Base-by-base conservation (phyloP, 2,329 filamentous ascomycete species). In the Xylaria digitata region DNA sequence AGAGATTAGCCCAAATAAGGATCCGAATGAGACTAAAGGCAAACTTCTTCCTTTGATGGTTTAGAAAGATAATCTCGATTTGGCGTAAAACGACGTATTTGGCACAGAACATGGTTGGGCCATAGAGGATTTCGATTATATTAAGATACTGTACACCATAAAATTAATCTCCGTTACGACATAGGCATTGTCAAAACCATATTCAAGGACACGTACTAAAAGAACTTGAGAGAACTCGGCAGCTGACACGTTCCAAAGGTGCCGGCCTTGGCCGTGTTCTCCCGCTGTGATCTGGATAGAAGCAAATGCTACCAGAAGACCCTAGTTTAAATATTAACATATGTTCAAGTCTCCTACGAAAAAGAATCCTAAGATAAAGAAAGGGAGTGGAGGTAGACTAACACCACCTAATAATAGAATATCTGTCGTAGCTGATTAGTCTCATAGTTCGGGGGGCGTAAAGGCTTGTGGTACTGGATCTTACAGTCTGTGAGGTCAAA, bases 31-130 rank as follows among this genome's bases (percentile, higher is more conserved):
- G 9, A n/a, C 8, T 32, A 9, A 26, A 32, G 30, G 34, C 55
- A 17, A 61, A 30, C 40, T n/a, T 52, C 8, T 60, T 37, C 1
- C 21, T 26, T 15, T 58, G 30, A 30, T 68, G 63, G 13, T 59
- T 9, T 34, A 65, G 60, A 32, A 72, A 72, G 19, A 70, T 71
- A 3, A 45, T 8, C 45, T 71, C 59, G 19, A 67, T 70, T 34
- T 70, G 69, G 13, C 63, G 63, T 6, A 72, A 49, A 21, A 71
- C 66, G 1, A 66, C 62, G 42, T 69, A 71, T 40, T 72, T 72
- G 37, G 54, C 46, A 17, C 2, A 40, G 49, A 69, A 65, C 59
- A 71, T 61, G 1, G 49, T 48, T 2, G 63, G 43, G 19, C 61
- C 60, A 30, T 69, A 71, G 1, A 72, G 17, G 5, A 68, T 67